Base-by-base conservation (phyloP, 768 basidiomycete genomes). In the Mycena maculata region DNA sequence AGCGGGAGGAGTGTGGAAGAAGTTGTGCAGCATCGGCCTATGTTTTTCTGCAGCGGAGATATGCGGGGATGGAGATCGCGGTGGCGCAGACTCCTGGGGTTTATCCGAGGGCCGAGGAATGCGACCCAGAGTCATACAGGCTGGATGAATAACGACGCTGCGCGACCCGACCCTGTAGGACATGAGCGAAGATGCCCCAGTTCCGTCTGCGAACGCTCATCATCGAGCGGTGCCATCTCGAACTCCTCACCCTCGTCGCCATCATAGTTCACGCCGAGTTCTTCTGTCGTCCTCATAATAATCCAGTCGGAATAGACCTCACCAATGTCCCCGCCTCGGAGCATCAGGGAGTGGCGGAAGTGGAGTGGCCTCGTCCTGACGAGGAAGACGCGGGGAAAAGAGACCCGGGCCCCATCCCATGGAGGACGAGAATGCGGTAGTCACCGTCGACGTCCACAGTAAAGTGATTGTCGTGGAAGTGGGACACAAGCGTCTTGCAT, bases 381-480 rank as follows among this genome's bases (percentile, higher is more conserved):
- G 44, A 9, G 62, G 62, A 20, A 63, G 36, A 39, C 55, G 62
- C 1, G 53, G 27, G 25, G 62, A 53, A 38, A 5, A 9, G 7
- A 11, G 36, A 22, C 22, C 2, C 12, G 36, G 23, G 31, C 2
- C 38, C 60, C 60, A 60, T 60, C 0, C 15, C 25, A 10, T 48
- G 48, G 20, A 60, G 28, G 28, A 60, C 22, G 23, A 60, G 18
- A 20, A 60, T 62, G 10, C 30, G 42, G 33, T 48, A 36, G 38
- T 47, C 45, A 31, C 8, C 57, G 39, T 60, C 59, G 6, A 50
- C 48, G 25, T 52, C 60, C 38, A 52, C 60, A 6, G 47, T 30
- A 36, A 60, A 60, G 16, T 50, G 18, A 27, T 60, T 60, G 38
- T 27, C 30, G 48, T 50, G 49, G 59, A 60, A 50, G n/a, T 50